Conservation (phyloP, 208 protist species). For the Herpetomonas samuelpessoai region DNA sequence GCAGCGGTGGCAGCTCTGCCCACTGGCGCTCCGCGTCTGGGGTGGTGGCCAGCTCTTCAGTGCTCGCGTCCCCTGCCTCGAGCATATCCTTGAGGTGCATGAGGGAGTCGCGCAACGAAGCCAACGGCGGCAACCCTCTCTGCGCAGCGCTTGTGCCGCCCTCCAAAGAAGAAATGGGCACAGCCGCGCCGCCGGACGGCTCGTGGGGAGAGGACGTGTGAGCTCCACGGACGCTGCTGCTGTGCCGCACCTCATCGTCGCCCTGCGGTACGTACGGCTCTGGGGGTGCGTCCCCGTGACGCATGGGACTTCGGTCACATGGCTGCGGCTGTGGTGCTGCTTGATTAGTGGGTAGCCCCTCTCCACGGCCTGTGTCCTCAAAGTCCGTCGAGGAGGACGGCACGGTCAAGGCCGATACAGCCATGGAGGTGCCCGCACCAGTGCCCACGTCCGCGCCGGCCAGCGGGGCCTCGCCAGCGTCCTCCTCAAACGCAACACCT, state of each 20-base stretch:
- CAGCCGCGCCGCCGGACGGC: background rate
- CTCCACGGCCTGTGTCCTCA: background rate
- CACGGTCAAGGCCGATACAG: background rate
- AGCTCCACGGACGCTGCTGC: background rate
- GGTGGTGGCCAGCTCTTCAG: slow-evolving; percentile 2
- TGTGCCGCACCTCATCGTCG: background rate
- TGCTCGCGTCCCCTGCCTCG: slow-evolving; percentile 14
- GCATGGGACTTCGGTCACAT: background rate
- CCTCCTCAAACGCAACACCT: background rate
- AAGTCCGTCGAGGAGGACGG: background rate
- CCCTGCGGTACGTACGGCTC: background rate
- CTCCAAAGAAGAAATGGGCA: background rate
- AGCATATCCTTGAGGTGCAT: slow-evolving; percentile 36
- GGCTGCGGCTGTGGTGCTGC: background rate
- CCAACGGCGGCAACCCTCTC: background rate
- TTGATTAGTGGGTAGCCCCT: background rate
- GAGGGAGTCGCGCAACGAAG: slow-evolving; percentile 35
- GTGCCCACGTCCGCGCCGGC: background rate
- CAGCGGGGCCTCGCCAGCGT: background rate
- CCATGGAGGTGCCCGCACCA: background rate
- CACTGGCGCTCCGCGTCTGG: slow-evolving; percentile 28
- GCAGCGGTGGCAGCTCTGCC: slow-evolving; percentile 25
- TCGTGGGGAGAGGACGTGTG: background rate
- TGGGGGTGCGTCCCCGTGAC: background rate
- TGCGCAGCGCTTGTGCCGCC: background rate